Percentiles rank a stretch among this genome's conserved stretches.
phyloP scores from a whole-genome alignment of 2,329 filamentous ascomycete genomes.

The Scytalidium lignicola region DNA sequence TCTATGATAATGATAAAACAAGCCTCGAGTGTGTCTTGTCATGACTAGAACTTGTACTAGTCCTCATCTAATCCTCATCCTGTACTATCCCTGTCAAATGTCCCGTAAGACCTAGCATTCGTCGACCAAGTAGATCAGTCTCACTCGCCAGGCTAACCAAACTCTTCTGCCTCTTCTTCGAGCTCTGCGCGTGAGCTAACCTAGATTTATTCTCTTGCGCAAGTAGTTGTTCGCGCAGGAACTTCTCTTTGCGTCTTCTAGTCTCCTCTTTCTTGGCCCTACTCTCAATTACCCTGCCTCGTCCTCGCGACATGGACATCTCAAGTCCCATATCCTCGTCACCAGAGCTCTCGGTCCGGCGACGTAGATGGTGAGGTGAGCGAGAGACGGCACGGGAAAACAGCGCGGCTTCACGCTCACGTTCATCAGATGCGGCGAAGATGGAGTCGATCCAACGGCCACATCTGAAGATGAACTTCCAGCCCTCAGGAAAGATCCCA shows the following conservation, averaged over 20 bases:
- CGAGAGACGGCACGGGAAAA: constrained; percentile 7
- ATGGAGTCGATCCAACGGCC: constrained; percentile 77
- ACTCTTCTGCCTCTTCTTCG: constrained; percentile 35
- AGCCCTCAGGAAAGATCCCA: constrained; percentile 79
- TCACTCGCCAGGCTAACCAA: constrained; percentile 48
- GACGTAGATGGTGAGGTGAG: constrained; percentile 13
- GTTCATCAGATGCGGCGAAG: constrained; percentile 49
- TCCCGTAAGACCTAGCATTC: constrained; percentile 50
- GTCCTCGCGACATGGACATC: constrained; percentile 57
- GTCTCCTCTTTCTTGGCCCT: constrained; percentile 42
- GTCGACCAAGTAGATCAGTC: constrained; percentile 49
- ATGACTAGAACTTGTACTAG: too few relatives aligned
- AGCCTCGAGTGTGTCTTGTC: too few relatives aligned
- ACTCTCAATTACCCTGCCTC: constrained; percentile 12
- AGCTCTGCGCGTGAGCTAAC: constrained; percentile 1
- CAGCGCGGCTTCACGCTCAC: constrained; percentile 26
- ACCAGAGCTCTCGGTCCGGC: constrained; percentile 35
- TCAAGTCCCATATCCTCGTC: constrained; percentile 80
- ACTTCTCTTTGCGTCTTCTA: constrained; percentile 31
- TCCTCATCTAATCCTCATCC: background rate
- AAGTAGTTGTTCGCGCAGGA: constrained; percentile 18
- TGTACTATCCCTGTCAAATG: constrained; percentile 34
- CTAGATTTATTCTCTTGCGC: constrained; percentile 25
- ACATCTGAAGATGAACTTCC: constrained; percentile 78
- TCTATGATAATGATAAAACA: too few relatives aligned